Percentiles rank a stretch among this genome's conserved stretches.
phyloP scores from a whole-genome alignment of 805 yeast species.

The Zygoascus bituminiphila region DNA sequence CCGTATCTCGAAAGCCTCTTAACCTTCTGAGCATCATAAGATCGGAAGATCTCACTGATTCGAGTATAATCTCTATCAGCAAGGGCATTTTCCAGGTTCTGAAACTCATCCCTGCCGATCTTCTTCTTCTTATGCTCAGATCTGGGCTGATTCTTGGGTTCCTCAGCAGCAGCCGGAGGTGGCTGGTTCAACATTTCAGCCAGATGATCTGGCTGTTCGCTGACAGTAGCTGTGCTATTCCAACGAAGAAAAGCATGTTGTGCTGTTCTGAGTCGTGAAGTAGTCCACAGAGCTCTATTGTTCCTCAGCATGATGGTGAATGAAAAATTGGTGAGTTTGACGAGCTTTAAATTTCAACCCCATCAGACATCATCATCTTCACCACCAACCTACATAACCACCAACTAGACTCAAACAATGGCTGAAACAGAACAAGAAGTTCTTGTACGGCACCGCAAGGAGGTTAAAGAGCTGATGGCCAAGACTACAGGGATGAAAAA shows the following conservation, averaged over 20 bases:
- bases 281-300: not conserved
- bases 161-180: not conserved
- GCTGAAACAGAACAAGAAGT: conserved; percentile 38
- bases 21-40: not conserved
- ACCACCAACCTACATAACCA: not conserved
- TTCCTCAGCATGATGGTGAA: not conserved
- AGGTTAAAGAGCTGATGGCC: conserved; percentile 56
- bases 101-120: not conserved
- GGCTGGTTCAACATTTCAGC: not conserved
- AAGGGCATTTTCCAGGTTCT: not conserved
- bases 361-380: not conserved
- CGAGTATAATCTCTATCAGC: not conserved
- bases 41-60: not conserved
- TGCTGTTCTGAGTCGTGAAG: not conserved
- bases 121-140: not conserved
- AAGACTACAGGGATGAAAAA: conserved; percentile 69
- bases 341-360: not conserved
- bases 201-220: not conserved
- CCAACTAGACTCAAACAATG: not conserved
- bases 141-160: not conserved
- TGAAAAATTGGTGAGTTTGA: not conserved
- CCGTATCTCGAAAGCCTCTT: not conserved
- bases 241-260: not conserved
- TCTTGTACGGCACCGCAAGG: conserved; percentile 58
- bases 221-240: not conserved